Percentiles rank a stretch among this genome's conserved stretches.
Conservation (phyloP, 2,329 filamentous ascomycete genomes). For the Samsoniella hepiali region DNA sequence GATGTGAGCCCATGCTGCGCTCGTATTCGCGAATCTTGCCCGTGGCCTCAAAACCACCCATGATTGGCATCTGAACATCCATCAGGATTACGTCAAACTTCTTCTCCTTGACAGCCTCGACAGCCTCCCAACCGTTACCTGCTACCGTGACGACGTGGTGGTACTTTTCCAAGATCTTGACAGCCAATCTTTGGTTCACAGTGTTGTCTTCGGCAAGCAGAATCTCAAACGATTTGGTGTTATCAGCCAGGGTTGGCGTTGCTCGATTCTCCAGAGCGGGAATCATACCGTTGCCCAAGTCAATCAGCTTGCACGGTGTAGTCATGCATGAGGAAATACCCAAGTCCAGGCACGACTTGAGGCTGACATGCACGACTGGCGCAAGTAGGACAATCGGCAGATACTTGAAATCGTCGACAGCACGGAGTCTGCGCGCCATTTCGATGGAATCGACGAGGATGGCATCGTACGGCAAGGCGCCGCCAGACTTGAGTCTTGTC, state of each 20-base stretch:
- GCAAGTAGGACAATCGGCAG: conserved; percentile 92
- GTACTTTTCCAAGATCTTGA: conserved; percentile 97
- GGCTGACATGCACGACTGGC: conserved; percentile 81
- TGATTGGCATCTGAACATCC: conserved; percentile 99
- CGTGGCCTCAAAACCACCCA: conserved; percentile 97
- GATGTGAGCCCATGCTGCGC: conserved; percentile 70
- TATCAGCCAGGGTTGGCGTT: conserved; percentile 86
- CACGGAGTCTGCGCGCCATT: conserved; percentile 79
- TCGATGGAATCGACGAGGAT: conserved; percentile 94
- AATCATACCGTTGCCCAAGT: conserved; percentile 93
- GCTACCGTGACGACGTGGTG: conserved; percentile 91
- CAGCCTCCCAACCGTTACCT: conserved; percentile 88
- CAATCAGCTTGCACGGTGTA: conserved; percentile 88
- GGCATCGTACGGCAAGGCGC: conserved; percentile 78
- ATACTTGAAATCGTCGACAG: conserved; percentile 95
- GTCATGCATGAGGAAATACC: conserved; percentile 99
- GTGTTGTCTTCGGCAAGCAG: conserved; percentile 94
- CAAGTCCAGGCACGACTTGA: conserved; percentile 90
- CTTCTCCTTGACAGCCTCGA: conserved; percentile 87
- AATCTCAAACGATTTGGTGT: conserved; percentile 93
- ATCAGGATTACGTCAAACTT: conserved; percentile 96
- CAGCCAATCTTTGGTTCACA: conserved; percentile 92
- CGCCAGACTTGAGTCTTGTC: conserved; percentile 50
- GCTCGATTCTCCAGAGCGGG: conserved; percentile 91
- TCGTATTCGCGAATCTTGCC: conserved; percentile 96